Percentiles rank a stretch among this genome's conserved stretches.
Conservation (phyloP, 2,329 filamentous ascomycete genomes). For the Aspergillus niger region DNA sequence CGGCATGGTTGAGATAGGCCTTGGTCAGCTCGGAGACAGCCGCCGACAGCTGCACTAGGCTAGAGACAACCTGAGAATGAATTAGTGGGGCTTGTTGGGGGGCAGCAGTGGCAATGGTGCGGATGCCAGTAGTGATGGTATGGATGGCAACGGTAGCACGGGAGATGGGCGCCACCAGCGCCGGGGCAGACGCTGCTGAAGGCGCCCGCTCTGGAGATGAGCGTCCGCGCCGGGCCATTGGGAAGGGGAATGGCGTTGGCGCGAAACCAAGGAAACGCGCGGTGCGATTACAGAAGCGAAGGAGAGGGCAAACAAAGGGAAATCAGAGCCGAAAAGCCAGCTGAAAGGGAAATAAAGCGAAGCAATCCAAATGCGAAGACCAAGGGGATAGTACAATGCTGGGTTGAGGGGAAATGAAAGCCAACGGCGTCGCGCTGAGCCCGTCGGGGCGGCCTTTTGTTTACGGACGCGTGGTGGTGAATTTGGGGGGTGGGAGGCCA, state of each 20-base stretch:
- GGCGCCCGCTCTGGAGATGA: conserved; percentile 8
- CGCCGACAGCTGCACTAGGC: conserved; percentile 76
- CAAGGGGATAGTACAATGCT: background rate
- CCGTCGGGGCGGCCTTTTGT: conserved; percentile 11
- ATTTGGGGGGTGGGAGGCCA: background rate
- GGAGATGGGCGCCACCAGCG: conserved; percentile 15
- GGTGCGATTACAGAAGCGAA: background rate
- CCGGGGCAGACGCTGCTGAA: background rate
- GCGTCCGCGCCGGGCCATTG: conserved; percentile 7
- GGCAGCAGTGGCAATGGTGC: conserved; percentile 4
- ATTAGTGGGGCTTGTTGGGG: conserved; percentile 27
- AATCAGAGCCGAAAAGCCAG: background rate
- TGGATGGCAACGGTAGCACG: conserved; percentile 13
- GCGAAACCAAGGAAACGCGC: background rate
- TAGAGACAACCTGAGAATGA: conserved; percentile 66
- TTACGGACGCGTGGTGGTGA: conserved; percentile 19
- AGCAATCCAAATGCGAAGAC: background rate
- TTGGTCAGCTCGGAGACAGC: conserved; percentile 77
- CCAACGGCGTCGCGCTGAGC: background rate
- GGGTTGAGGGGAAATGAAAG: background rate
- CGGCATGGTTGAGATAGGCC: conserved; percentile 86
- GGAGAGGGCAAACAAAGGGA: background rate
- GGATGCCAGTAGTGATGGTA: conserved; percentile 14
- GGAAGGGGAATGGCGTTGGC: background rate
- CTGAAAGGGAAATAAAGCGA: background rate